Evolutionary conservation across 1,284 basidiomycete genomes (phyloP).

Genomic region (Boletus albobrunnescens): DNA sequence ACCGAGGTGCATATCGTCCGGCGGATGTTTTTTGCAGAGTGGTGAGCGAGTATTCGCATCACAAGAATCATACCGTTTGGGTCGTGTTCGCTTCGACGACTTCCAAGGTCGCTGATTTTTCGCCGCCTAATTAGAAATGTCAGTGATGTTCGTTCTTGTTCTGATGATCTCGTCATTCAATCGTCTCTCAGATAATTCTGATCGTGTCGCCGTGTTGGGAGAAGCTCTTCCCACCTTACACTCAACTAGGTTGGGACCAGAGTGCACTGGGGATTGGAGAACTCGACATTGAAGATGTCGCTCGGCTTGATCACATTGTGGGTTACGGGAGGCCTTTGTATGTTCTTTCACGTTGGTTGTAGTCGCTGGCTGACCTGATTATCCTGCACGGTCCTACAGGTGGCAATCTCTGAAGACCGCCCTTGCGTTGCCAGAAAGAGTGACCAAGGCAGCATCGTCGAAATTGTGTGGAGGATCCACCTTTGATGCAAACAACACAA

Average conservation of each 20-base stretch:
- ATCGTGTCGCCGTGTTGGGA: not conserved
- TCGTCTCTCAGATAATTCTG: constrained; percentile 2
- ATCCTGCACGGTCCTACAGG: not conserved
- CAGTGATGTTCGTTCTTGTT: not conserved
- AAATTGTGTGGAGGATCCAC: not conserved
- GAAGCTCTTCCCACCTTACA: constrained; percentile 10
- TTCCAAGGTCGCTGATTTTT: constrained; percentile 11
- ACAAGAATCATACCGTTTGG: constrained; percentile 5
- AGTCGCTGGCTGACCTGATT: too few relatives aligned
- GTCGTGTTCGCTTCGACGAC: constrained; percentile 15
- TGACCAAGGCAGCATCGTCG: not conserved
- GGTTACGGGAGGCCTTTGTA: constrained; percentile 2
- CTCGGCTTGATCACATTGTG: constrained; percentile 1
- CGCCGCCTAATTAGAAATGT: constrained; percentile 5
- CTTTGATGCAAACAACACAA: not conserved
- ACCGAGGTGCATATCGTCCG: not conserved
- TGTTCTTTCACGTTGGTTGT: too few relatives aligned
- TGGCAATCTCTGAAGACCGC: not conserved
- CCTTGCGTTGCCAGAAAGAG: not conserved
- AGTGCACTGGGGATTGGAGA: not conserved
- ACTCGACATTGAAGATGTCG: not conserved
- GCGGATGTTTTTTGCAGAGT: constrained; percentile 6
- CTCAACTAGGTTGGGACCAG: constrained; percentile 11
- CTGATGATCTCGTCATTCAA: not conserved
- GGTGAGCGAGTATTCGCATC: constrained; percentile 3